Evolutionary conservation across 768 basidiomycete genomes (phyloP).

Genomic region (Zangia roseola): DNA sequence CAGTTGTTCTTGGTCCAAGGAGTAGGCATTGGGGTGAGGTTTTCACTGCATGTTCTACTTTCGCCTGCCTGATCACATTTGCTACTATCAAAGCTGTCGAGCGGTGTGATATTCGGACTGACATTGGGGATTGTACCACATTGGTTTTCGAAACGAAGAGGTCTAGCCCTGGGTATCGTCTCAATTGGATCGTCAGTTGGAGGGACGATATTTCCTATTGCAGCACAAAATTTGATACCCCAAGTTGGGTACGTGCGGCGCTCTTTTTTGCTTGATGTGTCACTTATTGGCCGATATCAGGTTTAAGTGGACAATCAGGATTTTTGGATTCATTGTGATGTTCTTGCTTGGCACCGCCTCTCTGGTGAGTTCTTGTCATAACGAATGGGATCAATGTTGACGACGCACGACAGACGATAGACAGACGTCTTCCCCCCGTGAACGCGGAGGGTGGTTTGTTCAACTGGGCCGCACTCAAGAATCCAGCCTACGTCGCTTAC

Average conservation of each 20-base stretch:
- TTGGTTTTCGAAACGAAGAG: constrained; percentile 65
- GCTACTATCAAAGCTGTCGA: constrained; percentile 29
- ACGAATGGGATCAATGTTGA: not conserved
- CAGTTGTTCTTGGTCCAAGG: constrained; percentile 79
- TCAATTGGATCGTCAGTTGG: constrained; percentile 70
- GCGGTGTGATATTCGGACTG: constrained; percentile 63
- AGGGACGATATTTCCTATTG: constrained; percentile 65
- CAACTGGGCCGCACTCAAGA: constrained; percentile 50
- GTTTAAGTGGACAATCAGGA: constrained; percentile 78
- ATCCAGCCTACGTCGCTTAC: constrained; percentile 51
- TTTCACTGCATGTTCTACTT: no score
- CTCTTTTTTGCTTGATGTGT: not conserved
- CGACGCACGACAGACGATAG: constrained; percentile 22
- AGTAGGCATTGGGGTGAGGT: constrained; percentile 57
- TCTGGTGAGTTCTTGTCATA: constrained; percentile 35
- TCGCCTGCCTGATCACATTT: not conserved
- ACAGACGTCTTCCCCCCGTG: constrained; percentile 53
- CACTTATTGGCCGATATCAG: constrained; percentile 32
- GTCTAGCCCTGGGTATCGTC: constrained; percentile 57
- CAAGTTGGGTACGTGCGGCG: constrained; percentile 48
- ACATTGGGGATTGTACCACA: constrained; percentile 60
- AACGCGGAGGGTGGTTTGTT: constrained; percentile 57
- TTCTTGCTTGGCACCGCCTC: constrained; percentile 52
- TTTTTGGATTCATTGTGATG: constrained; percentile 63
- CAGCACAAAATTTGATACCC: constrained; percentile 52